These are phyloP conservation scores for Sanghuangporus weigelae DNA, from an alignment of 1,284 basidiomycete species.

Conservation along the genomic window DNA sequence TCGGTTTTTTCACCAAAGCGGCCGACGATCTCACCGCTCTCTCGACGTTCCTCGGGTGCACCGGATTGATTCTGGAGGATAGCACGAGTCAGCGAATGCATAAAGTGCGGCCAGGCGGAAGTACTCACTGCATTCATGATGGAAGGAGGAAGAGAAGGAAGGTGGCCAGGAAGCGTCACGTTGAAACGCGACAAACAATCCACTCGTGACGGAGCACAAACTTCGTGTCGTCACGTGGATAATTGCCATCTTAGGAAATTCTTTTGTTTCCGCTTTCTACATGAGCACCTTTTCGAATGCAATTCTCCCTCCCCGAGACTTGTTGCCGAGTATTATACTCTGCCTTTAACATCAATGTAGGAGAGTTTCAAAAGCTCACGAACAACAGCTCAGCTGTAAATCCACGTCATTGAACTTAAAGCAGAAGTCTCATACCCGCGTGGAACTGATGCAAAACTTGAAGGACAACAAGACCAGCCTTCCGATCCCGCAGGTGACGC, in stretches of 20 bases:
- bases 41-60: not conserved
- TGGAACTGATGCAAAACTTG: too few species aligned
- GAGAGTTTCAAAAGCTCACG: too few species aligned
- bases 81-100: not conserved
- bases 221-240: not conserved
- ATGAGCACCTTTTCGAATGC: too few species aligned
- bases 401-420: too few species aligned
- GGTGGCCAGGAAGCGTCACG: not conserved
- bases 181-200: not conserved
- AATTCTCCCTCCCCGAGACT: too few species aligned
- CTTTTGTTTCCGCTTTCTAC: not conserved
- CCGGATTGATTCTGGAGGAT: not conserved
- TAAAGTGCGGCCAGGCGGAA: not conserved
- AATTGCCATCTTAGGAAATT: not conserved
- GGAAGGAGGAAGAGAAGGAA: not conserved
- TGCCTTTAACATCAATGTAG: too few species aligned
- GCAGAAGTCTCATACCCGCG: too few species aligned
- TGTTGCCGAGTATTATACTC: too few species aligned
- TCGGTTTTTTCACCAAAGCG: slow-evolving; percentile 21
- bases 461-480: too few species aligned
- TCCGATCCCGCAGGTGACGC: too few species aligned
- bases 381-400: too few species aligned
- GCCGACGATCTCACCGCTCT: slow-evolving; percentile 1
- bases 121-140: slow-evolving; percentile 9
- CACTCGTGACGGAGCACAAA: not conserved